Base-by-base conservation (phyloP, 805 yeast species). In the Danielozyma ontarioensis region DNA sequence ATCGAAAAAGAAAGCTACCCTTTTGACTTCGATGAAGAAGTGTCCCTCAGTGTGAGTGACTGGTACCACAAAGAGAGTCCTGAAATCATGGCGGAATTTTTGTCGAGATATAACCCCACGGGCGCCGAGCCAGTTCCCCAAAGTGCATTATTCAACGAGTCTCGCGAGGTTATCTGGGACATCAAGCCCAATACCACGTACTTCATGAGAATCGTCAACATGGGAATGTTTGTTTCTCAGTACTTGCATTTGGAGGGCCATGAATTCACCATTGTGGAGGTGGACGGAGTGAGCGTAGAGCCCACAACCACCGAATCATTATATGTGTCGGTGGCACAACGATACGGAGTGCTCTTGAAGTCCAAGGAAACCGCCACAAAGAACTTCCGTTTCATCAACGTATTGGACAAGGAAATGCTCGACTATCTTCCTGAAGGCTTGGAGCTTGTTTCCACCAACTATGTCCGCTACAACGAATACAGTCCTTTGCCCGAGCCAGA, bases 91-190 rank as follows among this genome's bases (percentile, higher is more conserved):
- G 43, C 57, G 13, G 61, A 62, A 25, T 83, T 81, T 53, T 53
- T 78, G 47, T 69, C 72, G 27, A 64, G 83, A 43, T 83, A 74
- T 50, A 83, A 83, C 45, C 94, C 94, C 14, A 83, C 89, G 2
- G 94, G 94, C 26, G 87, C 84, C 13, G 94, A 83, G 51, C 94
- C 94, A 12, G 70, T 83, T 32, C 90, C 90, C 2, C 79, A 78
- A 41, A 77, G 75, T 47, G 39, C 75, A 13, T 59, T 83, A 26
- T 72, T 82, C 50, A 82, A 83, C 52, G 85, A 83, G 42, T 65
- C 84, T 4, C 66, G 70, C 33, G 77, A 78, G 42, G 71, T 60
- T 4, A 68, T 80, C 1, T 63, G 83, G 53, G 32, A 54, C 17
- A 80, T 83, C 33, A 68, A 72, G 34, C 73, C 78, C 5, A 71